Conservation (phyloP, 2,329 filamentous ascomycete genomes). For the Aspergillus caelatus region DNA sequence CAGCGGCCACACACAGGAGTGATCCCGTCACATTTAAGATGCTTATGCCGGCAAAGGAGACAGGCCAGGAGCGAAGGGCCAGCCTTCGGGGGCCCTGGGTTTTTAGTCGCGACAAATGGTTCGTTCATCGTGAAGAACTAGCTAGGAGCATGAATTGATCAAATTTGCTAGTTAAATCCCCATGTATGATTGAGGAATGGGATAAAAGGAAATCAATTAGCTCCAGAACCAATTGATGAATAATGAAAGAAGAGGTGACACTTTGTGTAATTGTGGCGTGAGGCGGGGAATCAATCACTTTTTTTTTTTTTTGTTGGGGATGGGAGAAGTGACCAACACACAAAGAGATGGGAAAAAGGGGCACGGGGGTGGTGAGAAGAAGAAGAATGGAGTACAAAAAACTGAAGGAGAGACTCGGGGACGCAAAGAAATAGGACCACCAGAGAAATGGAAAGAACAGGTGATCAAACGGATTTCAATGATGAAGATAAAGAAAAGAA, state of each 20-base stretch:
- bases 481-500: neutral
- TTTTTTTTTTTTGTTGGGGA: neutral
- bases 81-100: conserved; percentile 25
- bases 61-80: conserved; percentile 49
- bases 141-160: neutral
- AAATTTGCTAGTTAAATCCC: neutral
- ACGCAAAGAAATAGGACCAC: neutral
- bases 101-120: conserved; percentile 22
- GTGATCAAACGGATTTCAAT: neutral
- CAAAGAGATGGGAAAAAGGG: conserved; percentile 1
- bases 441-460: neutral
- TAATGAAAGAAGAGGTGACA: conserved; percentile 4
- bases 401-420: neutral
- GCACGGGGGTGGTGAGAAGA: neutral
- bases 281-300: neutral
- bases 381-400: no score
- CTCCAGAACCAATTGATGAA: conserved; percentile 1
- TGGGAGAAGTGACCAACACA: neutral
- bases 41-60: conserved; percentile 58
- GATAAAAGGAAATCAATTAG: conserved; percentile 1
- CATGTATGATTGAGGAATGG: neutral
- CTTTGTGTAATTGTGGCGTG: conserved; percentile 5
- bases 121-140: conserved; percentile 29
- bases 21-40: conserved; percentile 75
- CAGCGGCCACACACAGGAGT: conserved; percentile 70